A percentile compares a stretch with the other conserved stretches of the same genome.
Conservation (phyloP, 2,329 filamentous ascomycete genomes). For the Penicillium olsonii region DNA sequence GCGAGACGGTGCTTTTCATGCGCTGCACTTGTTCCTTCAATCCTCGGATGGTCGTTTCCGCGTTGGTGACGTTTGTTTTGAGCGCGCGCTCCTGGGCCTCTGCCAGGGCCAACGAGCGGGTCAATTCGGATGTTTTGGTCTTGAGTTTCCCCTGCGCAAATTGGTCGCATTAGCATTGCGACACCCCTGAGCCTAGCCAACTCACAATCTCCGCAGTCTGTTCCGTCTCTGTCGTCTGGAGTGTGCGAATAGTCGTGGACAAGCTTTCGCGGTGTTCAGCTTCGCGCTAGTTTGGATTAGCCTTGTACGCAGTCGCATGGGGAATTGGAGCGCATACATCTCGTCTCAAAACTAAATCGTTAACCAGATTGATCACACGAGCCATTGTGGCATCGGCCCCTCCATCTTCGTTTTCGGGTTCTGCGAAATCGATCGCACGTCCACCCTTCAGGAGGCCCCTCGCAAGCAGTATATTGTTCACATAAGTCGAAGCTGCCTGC, state of each 20-base stretch:
- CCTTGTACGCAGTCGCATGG: neutral
- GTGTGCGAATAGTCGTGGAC: conserved; percentile 71
- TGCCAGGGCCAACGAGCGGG: conserved; percentile 57
- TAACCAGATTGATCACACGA: conserved; percentile 86
- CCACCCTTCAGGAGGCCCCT: conserved; percentile 63
- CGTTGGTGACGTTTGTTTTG: conserved; percentile 68
- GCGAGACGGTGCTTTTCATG: conserved; percentile 75
- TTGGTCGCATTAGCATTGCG: neutral
- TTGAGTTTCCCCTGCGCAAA: conserved; percentile 52
- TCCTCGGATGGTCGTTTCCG: conserved; percentile 72
- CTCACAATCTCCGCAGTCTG: conserved; percentile 69
- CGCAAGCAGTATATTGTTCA: conserved; percentile 67
- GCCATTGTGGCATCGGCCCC: conserved; percentile 71
- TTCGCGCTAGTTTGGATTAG: conserved; percentile 65
- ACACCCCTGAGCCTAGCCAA: neutral
- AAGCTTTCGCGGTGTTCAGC: conserved; percentile 84
- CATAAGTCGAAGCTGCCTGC: conserved; percentile 62
- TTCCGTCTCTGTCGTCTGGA: conserved; percentile 74
- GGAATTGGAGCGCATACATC: conserved; percentile 64
- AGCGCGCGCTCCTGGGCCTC: conserved; percentile 72
- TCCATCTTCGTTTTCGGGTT: conserved; percentile 64
- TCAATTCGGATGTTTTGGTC: conserved; percentile 57
- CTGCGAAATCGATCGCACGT: conserved; percentile 72
- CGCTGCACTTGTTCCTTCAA: conserved; percentile 81
- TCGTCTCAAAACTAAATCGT: conserved; percentile 85